A percentile compares a stretch with the other conserved stretches of the same genome.
Conservation (phyloP, 2,329 filamentous ascomycete genomes). For the Sclerotinia borealis region DNA sequence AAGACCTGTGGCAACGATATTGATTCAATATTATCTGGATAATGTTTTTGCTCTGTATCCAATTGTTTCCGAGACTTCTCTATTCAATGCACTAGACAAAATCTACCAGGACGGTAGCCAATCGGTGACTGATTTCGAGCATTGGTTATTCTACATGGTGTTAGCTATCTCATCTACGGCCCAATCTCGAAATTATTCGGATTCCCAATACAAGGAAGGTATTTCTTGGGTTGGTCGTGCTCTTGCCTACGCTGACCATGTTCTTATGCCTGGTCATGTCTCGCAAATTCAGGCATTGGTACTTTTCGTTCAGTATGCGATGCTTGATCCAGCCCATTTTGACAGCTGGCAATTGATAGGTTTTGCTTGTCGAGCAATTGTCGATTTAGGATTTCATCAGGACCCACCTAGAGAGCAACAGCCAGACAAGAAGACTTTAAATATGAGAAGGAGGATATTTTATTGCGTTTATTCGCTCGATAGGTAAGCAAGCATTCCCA, state of each 20-base stretch:
- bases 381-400: conserved; percentile 90
- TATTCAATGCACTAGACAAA: conserved; percentile 74
- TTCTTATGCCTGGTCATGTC: conserved; percentile 78
- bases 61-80: conserved; percentile 71
- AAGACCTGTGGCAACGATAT: conserved; percentile 58
- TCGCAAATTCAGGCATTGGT: conserved; percentile 82
- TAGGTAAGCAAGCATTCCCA: conserved; percentile 47
- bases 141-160: conserved; percentile 85
- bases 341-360: conserved; percentile 93
- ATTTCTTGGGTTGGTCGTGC: conserved; percentile 56
- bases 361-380: conserved; percentile 77
- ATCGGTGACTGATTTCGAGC: conserved; percentile 59
- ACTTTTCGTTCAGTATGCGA: conserved; percentile 80
- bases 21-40: conserved; percentile 78
- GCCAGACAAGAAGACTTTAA: conserved; percentile 62
- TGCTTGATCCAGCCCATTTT: conserved; percentile 84
- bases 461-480: conserved; percentile 89
- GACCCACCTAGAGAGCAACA: conserved; percentile 70
- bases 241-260: conserved; percentile 70
- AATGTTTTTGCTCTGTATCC: conserved; percentile 78
- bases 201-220: conserved; percentile 54
- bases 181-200: conserved; percentile 63
- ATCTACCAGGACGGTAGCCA: conserved; percentile 67
- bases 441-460: conserved; percentile 77
- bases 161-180: conserved; percentile 74